Base-by-base conservation (phyloP, 441 rosid species). In the Adansonia rubrostipa region DNA sequence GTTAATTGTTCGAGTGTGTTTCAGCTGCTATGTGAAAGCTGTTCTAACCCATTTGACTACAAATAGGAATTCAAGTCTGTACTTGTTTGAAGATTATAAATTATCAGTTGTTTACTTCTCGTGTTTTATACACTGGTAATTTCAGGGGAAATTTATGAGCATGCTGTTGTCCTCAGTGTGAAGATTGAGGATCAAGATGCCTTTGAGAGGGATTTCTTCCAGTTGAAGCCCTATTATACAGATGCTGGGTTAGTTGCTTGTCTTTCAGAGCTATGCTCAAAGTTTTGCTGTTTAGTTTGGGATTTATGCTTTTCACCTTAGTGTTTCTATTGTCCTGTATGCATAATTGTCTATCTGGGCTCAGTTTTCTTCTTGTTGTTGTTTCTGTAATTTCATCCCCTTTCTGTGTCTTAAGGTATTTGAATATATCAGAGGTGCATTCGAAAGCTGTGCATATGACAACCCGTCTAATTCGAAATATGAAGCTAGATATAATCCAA, bases 151-250 rank as follows among this genome's bases (percentile, higher is more conserved):
- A 89, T 94, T 56, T 92, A 90, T 58, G 99, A 94, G 91, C 96
- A 89, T 71, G 98, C 97, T 62, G 97, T 94, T 78, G 93, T 96
- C 62, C 86, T 94, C 4, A 92, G 97, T 64, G 97, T 96, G 13
- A 91, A 92, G 88, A 84, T 84, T 63, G 99, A 94, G 85, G 97
- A 96, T 84, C 97, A 94, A 86, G 97, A 92, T 78, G 97, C 94
- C 48, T 96, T 96, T 87, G 97, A 96, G 89, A 90, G 98, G 78
- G 97, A 96, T 82, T 96, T 94, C 87, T 94, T 87, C 84, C 99
- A 96, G 91, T 80, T 96, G 88, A 94, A 96, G 85, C 98, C 99
- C 0, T 93, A 91, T 78, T 92, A 93, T 74, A 93, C 97, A 1
- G 99, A 96, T 84, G 97, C 96, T 44, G 82, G 97, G 99, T 96